Percentiles rank a stretch among this genome's conserved stretches.
These are phyloP conservation scores for Pseudopyrenochaeta lycopersici DNA, from an alignment of 2,329 filamentous ascomycete genomes.

Conservation along the genomic window DNA sequence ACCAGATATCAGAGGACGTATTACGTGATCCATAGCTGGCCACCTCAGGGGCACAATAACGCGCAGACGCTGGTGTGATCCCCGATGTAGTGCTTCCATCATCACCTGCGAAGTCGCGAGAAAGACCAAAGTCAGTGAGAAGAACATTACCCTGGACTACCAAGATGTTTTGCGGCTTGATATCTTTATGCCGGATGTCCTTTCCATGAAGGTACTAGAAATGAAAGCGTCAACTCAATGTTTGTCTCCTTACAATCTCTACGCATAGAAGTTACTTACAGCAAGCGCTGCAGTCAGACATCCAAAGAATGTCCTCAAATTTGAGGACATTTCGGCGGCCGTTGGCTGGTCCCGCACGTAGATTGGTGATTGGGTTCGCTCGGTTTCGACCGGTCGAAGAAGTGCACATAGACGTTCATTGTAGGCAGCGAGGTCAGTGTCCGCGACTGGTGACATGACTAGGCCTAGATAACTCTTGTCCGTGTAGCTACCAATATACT, in stretches of 20 bases:
- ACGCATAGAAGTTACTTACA: neutral
- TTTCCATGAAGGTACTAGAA: constrained; percentile 21
- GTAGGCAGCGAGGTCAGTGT: constrained; percentile 19
- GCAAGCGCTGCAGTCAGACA: constrained; percentile 22
- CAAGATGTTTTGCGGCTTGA: constrained; percentile 29
- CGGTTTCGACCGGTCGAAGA: neutral
- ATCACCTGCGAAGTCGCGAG: constrained; percentile 14
- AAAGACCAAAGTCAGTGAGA: constrained; percentile 24
- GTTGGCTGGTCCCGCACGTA: neutral
- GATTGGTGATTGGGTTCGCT: neutral
- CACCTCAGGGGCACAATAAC: constrained; percentile 27
- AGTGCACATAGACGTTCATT: neutral
- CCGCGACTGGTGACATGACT: constrained; percentile 35
- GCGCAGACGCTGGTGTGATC: constrained; percentile 2
- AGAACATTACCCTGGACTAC: constrained; percentile 14
- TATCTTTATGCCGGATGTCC: constrained; percentile 19
- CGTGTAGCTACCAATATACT: constrained; percentile 41
- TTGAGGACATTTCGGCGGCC: constrained; percentile 1
- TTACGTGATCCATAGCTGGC: constrained; percentile 14
- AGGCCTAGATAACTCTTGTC: constrained; percentile 36
- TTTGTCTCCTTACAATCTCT: neutral
- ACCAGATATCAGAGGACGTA: constrained; percentile 23
- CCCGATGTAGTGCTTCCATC: constrained; percentile 12
- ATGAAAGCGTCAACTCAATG: neutral
- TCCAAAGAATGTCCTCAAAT: constrained; percentile 17